Evolutionary conservation across 495 filamentous ascomycete species (phyloP).

Genomic region (Evansstolkia leycettana): DNA sequence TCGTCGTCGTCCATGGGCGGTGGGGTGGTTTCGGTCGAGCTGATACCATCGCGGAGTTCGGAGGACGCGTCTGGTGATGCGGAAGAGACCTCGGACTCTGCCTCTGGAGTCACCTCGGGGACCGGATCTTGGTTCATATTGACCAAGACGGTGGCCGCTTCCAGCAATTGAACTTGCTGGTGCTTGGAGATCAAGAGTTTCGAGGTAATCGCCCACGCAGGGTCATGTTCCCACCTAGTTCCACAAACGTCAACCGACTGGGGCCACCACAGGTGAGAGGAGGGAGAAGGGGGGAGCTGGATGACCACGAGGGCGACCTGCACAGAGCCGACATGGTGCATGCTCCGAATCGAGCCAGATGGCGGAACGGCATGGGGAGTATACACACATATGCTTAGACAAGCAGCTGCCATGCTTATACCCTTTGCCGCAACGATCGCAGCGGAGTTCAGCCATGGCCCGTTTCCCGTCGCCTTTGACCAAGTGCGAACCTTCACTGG

Average conservation of each 20-base stretch:
- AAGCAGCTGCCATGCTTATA: conserved; percentile 99
- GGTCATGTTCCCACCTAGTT: conserved; percentile 95
- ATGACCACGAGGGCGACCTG: conserved; percentile 37
- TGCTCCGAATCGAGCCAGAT: conserved; percentile 24
- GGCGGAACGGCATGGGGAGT: conserved; percentile 31
- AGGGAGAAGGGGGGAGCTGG: conserved; percentile 5
- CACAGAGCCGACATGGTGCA: conserved; percentile 35
- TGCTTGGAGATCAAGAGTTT: conserved; percentile 99
- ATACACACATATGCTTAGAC: conserved; percentile 99
- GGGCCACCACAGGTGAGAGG: conserved; percentile 7
- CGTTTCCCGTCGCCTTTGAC: conserved; percentile 65
- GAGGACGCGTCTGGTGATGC: conserved; percentile 71
- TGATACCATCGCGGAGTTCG: conserved; percentile 55
- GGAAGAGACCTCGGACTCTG: conserved; percentile 68
- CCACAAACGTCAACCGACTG: conserved; percentile 28
- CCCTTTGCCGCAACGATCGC: conserved; percentile 97
- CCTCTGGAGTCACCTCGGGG: conserved; percentile 47
- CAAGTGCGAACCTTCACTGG: conserved; percentile 75
- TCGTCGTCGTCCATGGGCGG: conserved; percentile 38
- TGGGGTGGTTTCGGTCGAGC: conserved; percentile 45
- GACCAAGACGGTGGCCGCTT: conserved; percentile 89
- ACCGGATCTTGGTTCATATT: conserved; percentile 66
- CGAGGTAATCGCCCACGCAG: conserved; percentile 94
- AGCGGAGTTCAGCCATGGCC: conserved; percentile 74
- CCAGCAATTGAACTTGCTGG: conserved; percentile 94